phyloP scores from a whole-genome alignment of 2,329 filamentous ascomycete genomes.

The Apiospora sp. region DNA sequence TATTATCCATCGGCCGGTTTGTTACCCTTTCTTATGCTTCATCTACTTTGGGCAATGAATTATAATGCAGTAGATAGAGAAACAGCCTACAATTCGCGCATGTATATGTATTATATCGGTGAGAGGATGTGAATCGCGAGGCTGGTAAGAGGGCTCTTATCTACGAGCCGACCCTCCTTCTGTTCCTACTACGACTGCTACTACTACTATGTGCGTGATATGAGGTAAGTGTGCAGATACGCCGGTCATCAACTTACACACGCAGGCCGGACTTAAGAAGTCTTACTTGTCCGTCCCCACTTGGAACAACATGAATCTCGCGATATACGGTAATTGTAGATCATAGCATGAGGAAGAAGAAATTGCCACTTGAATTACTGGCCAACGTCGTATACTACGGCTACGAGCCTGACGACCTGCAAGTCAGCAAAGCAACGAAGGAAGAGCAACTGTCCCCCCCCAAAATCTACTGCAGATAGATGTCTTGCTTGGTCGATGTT shows the following conservation, averaged over 20 bases:
- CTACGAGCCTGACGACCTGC: neutral
- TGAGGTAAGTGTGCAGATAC: neutral
- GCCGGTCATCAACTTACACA: neutral
- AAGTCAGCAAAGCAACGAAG: neutral
- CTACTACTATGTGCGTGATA: neutral
- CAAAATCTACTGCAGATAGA: conserved; percentile 3
- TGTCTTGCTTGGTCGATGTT: neutral
- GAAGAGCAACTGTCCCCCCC: neutral
- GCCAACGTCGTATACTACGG: neutral
- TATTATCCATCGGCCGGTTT: neutral
- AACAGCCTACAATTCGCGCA: neutral
- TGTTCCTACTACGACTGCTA: neutral
- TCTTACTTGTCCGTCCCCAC: neutral
- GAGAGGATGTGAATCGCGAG: neutral
- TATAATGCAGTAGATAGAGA: neutral
- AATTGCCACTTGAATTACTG: neutral
- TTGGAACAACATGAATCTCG: neutral
- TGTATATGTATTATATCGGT: too few relatives aligned
- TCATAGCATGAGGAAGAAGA: neutral
- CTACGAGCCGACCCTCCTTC: neutral
- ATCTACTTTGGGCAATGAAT: neutral
- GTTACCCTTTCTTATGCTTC: neutral
- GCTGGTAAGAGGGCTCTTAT: neutral
- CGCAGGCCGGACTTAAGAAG: neutral
- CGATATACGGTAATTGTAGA: neutral